Percentiles rank a stretch among this genome's conserved stretches.
phyloP scores from a whole-genome alignment of 2,329 filamentous ascomycete genomes.

The Aspergillus pseudoglaucus region DNA sequence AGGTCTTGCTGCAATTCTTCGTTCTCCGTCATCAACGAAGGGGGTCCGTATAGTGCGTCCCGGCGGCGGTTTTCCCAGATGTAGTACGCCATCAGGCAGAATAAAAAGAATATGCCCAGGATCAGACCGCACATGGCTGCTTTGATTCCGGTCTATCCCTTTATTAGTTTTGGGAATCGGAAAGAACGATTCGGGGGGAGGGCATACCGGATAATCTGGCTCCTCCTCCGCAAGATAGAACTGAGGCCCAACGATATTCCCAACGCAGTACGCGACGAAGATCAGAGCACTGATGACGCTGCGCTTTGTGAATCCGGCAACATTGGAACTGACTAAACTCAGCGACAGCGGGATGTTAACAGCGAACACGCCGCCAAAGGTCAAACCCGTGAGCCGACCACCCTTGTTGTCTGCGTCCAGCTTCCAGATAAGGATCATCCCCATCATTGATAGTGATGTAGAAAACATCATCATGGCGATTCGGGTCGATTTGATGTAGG shows the following conservation, averaged over 20 bases:
- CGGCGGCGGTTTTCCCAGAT: slow-evolving; percentile 24
- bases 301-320: slow-evolving; percentile 32
- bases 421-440: slow-evolving; percentile 29
- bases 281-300: slow-evolving; percentile 38
- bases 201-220: slow-evolving; percentile 23
- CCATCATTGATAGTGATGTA: slow-evolving; percentile 21
- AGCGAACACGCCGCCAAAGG: slow-evolving; percentile 27
- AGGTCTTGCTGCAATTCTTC: slow-evolving; percentile 25
- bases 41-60: slow-evolving; percentile 20
- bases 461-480: slow-evolving; percentile 30
- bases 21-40: slow-evolving; percentile 16
- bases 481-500: slow-evolving; percentile 19
- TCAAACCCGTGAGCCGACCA: slow-evolving; percentile 24
- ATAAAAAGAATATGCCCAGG: slow-evolving; percentile 24
- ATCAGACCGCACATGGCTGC: slow-evolving; percentile 24
- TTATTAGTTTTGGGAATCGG: neutral
- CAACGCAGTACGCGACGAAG: slow-evolving; percentile 40
- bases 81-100: slow-evolving; percentile 24
- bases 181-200: neutral
- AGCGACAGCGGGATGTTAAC: slow-evolving; percentile 30
- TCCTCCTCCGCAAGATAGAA: slow-evolving; percentile 27
- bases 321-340: slow-evolving; percentile 30
- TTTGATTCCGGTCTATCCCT: slow-evolving; percentile 24
- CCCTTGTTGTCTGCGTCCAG: slow-evolving; percentile 17
- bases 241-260: slow-evolving; percentile 30